Percentiles rank a stretch among this genome's conserved stretches.
Evolutionary conservation across 2,329 filamentous ascomycete genomes (phyloP).

Genomic region (Dactylonectria macrodidyma): DNA sequence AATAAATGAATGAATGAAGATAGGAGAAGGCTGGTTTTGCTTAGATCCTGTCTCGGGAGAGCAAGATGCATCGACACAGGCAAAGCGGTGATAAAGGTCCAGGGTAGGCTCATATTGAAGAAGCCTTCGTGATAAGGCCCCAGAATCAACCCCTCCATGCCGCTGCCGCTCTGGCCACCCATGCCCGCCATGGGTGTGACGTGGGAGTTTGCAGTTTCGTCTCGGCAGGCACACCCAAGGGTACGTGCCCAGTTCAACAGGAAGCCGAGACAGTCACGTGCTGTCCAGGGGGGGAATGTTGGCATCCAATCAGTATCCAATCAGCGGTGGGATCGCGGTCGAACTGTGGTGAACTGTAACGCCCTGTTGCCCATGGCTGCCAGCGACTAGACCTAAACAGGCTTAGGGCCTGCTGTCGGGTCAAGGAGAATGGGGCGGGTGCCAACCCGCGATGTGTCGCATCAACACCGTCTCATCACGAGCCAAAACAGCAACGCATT

Average conservation of each 20-base stretch:
- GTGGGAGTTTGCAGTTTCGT: conserved; percentile 22
- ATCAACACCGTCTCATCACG: conserved; percentile 48
- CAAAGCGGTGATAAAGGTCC: neutral
- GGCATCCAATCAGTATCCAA: conserved; percentile 30
- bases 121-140: neutral
- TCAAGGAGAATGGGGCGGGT: conserved; percentile 47
- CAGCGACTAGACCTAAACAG: conserved; percentile 41
- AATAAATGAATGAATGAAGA: no score
- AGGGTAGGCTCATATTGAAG: neutral
- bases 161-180: no score
- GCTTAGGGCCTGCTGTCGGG: conserved; percentile 41
- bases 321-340: conserved; percentile 40
- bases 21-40: neutral
- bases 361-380: conserved; percentile 53
- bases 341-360: conserved; percentile 37
- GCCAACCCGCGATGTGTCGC: conserved; percentile 44
- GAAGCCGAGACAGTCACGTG: conserved; percentile 36
- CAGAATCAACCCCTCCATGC: conserved; percentile 5
- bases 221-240: conserved; percentile 12
- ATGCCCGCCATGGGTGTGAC: conserved; percentile 16
- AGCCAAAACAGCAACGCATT: conserved; percentile 46
- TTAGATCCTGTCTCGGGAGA: neutral
- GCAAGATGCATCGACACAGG: neutral
- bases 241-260: conserved; percentile 1
- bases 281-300: neutral